These are phyloP conservation scores for Forsythia viridissima DNA, from an alignment of 257 asterid species.

Conservation along the genomic window DNA sequence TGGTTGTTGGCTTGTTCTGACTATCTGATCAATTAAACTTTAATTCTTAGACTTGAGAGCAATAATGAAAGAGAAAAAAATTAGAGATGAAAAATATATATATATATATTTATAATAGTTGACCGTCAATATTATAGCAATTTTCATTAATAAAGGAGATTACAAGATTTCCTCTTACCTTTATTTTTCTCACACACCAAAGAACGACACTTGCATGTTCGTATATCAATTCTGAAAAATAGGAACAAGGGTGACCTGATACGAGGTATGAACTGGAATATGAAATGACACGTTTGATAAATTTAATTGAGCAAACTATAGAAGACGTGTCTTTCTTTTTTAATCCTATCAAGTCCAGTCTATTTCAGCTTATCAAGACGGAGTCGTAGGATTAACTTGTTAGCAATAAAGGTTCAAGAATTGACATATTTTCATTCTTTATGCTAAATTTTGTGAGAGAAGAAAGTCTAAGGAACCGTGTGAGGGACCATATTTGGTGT, in stretches of 20 bases:
- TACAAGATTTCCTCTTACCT: too few species aligned
- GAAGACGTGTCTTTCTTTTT: not conserved
- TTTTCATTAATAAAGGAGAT: too few species aligned
- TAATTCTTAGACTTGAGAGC: not conserved
- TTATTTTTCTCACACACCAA: not conserved
- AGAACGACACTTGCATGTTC: too few species aligned
- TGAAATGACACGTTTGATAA: too few species aligned
- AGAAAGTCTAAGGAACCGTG: not conserved
- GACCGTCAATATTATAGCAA: not conserved
- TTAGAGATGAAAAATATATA: too few species aligned
- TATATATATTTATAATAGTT: not conserved
- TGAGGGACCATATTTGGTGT: not conserved
- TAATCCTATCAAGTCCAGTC: not conserved
- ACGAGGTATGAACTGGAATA: too few species aligned
- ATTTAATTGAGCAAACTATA: too few species aligned
- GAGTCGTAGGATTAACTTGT: not conserved
- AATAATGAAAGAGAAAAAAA: too few species aligned
- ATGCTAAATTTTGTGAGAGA: not conserved
- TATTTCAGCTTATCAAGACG: not conserved
- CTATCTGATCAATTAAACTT: too few species aligned
- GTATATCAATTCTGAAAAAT: not conserved
- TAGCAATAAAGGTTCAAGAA: not conserved
- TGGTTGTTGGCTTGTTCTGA: too few species aligned
- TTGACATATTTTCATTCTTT: not conserved
- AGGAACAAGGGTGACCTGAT: not conserved